A percentile compares a stretch with the other conserved stretches of the same genome.
Conservation (phyloP, 2,329 filamentous ascomycete genomes). For the Aspergillus cejpii region DNA sequence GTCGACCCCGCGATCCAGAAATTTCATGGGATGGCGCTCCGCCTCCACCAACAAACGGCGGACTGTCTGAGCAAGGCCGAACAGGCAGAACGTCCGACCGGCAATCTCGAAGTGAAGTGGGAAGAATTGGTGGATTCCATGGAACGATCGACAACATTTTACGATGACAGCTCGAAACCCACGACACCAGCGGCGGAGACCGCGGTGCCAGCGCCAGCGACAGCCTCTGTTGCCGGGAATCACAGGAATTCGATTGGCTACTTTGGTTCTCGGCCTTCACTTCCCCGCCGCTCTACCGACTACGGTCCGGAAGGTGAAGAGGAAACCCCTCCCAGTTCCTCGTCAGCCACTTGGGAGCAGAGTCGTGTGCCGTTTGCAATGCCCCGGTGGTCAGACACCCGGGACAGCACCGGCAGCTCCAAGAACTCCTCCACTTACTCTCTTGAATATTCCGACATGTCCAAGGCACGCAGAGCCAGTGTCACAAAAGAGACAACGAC, state of each 20-base stretch:
- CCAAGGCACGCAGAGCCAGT: slow-evolving; percentile 34
- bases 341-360: slow-evolving; percentile 41
- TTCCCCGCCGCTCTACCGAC: slow-evolving; percentile 37
- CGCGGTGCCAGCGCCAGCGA: slow-evolving; percentile 22
- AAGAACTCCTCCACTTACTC: slow-evolving; percentile 45
- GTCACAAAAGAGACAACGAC: slow-evolving; percentile 35
- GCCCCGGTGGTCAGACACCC: slow-evolving; percentile 37
- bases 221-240: slow-evolving; percentile 27
- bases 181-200: slow-evolving; percentile 34
- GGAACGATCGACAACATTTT: slow-evolving; percentile 39
- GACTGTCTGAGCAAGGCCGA: slow-evolving; percentile 44
- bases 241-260: slow-evolving; percentile 40
- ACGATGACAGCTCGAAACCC: slow-evolving; percentile 37
- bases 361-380: slow-evolving; percentile 37
- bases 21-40: slow-evolving; percentile 42
- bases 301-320: slow-evolving; percentile 35
- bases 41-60: slow-evolving; percentile 40
- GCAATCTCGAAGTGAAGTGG: slow-evolving; percentile 44
- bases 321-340: slow-evolving; percentile 42
- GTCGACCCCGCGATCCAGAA: slow-evolving; percentile 34
- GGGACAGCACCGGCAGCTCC: slow-evolving; percentile 40
- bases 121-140: slow-evolving; percentile 46
- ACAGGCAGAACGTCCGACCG: slow-evolving; percentile 44
- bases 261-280: slow-evolving; percentile 34
- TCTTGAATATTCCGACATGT: slow-evolving; percentile 35